These are phyloP conservation scores for Arthromyces matolae DNA, from an alignment of 768 basidiomycete species.

Conservation along the genomic window DNA sequence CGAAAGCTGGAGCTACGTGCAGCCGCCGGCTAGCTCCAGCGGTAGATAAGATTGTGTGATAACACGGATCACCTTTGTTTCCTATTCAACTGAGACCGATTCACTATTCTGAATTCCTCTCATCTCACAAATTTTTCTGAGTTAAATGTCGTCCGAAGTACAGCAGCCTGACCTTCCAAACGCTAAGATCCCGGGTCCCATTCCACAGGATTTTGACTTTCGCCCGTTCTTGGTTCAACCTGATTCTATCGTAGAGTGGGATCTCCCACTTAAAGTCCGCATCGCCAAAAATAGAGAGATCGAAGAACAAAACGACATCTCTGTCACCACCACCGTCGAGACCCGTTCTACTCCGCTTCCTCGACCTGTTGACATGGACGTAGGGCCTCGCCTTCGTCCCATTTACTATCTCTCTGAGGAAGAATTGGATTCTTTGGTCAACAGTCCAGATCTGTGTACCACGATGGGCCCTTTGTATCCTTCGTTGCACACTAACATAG, in stretches of 20 bases:
- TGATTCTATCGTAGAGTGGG: not conserved
- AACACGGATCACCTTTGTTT: no score
- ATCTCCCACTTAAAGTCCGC: not conserved
- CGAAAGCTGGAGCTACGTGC: no score
- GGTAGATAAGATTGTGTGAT: no score
- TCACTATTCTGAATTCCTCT: no score
- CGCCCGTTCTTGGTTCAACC: not conserved
- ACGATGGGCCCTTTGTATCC: not conserved
- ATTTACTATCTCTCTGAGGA: not conserved
- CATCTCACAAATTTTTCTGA: no score
- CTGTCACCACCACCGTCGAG: not conserved
- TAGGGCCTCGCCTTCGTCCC: not conserved
- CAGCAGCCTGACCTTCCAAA: not conserved
- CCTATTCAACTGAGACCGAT: no score
- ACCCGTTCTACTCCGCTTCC: not conserved
- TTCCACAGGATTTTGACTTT: not conserved
- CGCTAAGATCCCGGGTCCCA: not conserved
- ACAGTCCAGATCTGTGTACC: not conserved
- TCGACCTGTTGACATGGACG: not conserved
- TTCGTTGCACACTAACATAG: not conserved
- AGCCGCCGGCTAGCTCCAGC: no score
- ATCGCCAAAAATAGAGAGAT: not conserved
- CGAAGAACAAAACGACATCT: not conserved
- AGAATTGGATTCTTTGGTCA: not conserved
- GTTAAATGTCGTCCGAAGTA: no score